Evolutionary conservation across 129 eudicot genomes (phyloP), one percentile per base, ranked within the genome.

Genomic region (Escallonia herrerae): DNA sequence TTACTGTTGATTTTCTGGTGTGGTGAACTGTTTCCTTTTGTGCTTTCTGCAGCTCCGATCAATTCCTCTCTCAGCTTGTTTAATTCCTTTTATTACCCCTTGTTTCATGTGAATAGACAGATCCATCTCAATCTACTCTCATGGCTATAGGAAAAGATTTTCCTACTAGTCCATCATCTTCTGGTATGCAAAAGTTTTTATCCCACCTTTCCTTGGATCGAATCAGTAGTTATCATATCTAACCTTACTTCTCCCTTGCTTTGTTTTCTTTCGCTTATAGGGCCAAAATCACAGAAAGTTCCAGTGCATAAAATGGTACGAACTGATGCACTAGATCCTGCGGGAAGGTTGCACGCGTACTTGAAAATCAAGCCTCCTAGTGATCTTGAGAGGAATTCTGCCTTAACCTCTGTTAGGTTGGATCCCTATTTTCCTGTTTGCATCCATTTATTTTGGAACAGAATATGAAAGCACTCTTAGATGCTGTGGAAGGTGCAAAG

Each of bases 271-370:
- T 72, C 33, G 33, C 33, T 22, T 44, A 13, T 62, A 79, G 85
- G 74, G 4, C 51, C 68, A 70, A 79, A 86, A 75, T 76, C 81
- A 9, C 87, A 78, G 54, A 94, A 84, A 74, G 81, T 80, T 59
- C 86, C 89, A 46, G 78, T 82, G 67, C 69, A 84, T 43, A 84
- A 86, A 72, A 82, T 86, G 89, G 95, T 94, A 9, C 79, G 99
- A 66, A 94, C 93, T 49, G 90, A 89, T 78, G 78, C 89, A 53
- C 95, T 70, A 69, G 86, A 83, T 76, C 99, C 99, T 79, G 82
- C 95, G 63, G 99, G 99, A 75, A 86, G 99, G 78, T 64, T 94
- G 82, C 95, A 89, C 75, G 99, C 99, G 14, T 94, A 94, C 72
- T 22, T 89, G 83, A 97, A 82, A 78, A 80, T 74, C 44, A 86